phyloP scores from a whole-genome alignment of 2,329 filamentous ascomycete species.

The Alternaria metachromatica region DNA sequence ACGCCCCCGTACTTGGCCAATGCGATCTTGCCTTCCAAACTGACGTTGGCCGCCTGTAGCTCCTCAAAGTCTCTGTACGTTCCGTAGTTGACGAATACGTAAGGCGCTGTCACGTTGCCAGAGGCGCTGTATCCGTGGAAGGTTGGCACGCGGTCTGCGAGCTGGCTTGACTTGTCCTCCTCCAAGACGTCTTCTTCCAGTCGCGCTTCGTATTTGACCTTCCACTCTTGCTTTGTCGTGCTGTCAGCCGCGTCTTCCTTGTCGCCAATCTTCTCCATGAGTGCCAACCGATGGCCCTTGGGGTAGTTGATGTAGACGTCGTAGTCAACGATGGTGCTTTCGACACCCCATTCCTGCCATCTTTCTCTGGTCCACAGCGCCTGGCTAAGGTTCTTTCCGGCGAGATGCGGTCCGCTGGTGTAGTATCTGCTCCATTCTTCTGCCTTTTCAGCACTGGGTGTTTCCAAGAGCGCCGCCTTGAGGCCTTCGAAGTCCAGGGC shows the following conservation, averaged over 20 bases:
- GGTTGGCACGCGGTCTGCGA: constrained; percentile 77
- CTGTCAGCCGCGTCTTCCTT: constrained; percentile 50
- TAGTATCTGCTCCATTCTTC: constrained; percentile 60
- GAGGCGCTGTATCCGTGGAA: constrained; percentile 96
- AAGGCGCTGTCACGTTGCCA: constrained; percentile 87
- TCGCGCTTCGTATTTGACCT: constrained; percentile 77
- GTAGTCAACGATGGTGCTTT: constrained; percentile 56
- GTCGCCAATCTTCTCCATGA: constrained; percentile 60
- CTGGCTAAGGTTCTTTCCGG: constrained; percentile 60
- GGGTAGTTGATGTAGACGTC: constrained; percentile 62
- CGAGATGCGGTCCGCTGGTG: constrained; percentile 58
- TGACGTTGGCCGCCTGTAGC: constrained; percentile 74
- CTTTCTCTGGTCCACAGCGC: constrained; percentile 59
- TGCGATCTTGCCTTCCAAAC: constrained; percentile 83
- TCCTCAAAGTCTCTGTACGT: constrained; percentile 87
- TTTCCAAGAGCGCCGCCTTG: constrained; percentile 60
- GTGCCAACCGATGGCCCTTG: constrained; percentile 54
- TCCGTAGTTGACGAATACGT: constrained; percentile 91
- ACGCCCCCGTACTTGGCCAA: constrained; percentile 84
- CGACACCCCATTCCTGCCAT: constrained; percentile 58
- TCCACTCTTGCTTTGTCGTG: constrained; percentile 55
- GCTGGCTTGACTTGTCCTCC: constrained; percentile 78
- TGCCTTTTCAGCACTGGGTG: constrained; percentile 60
- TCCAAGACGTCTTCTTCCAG: constrained; percentile 84
- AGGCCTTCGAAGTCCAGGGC: constrained; percentile 63